Evolutionary conservation across 495 filamentous ascomycete genomes (phyloP).

Genomic region (Podospora pseudocomata): DNA sequence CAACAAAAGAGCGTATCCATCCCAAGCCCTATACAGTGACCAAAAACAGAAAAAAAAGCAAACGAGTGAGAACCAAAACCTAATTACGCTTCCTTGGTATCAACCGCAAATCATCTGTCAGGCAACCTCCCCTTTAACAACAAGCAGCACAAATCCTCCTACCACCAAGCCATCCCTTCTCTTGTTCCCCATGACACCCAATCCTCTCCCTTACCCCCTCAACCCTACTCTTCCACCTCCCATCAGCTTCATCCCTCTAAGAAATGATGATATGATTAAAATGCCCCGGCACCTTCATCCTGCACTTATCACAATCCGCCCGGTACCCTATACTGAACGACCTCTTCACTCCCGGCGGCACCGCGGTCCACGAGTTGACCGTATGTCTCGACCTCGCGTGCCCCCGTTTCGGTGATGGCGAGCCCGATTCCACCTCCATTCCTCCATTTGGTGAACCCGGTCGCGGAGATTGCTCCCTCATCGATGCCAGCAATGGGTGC

Average conservation of each 20-base stretch:
- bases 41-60: neutral
- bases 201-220: constrained; percentile 15
- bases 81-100: neutral
- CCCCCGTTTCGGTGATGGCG: constrained; percentile 36
- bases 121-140: neutral
- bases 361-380: constrained; percentile 45
- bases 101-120: neutral
- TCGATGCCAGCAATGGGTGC: constrained; percentile 30
- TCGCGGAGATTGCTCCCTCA: constrained; percentile 16
- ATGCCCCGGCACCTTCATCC: constrained; percentile 73
- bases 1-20: neutral
- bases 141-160: neutral
- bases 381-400: constrained; percentile 48
- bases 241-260: constrained; percentile 31
- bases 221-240: constrained; percentile 3
- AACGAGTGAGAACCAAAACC: neutral
- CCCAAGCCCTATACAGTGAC: neutral
- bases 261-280: constrained; percentile 76
- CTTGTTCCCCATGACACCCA: neutral
- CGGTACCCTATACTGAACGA: constrained; percentile 80
- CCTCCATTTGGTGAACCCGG: constrained; percentile 8
- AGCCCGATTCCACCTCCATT: constrained; percentile 23
- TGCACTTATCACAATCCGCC: constrained; percentile 83
- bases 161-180: neutral
- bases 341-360: constrained; percentile 57